Base-by-base conservation (phyloP, 208 protist species). In the Leishmania guyanensis region DNA sequence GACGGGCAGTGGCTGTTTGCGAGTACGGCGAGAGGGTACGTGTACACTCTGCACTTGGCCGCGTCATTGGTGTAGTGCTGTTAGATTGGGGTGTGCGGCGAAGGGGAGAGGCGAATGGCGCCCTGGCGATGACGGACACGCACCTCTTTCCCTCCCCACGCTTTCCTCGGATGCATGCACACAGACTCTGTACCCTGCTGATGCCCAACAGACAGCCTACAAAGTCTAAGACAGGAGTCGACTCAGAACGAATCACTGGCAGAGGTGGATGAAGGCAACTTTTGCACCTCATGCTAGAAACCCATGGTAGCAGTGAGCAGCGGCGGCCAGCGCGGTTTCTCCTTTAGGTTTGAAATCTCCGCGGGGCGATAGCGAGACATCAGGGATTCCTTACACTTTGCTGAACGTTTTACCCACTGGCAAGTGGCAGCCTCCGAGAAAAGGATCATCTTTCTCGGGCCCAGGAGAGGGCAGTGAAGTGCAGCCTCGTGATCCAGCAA, bases 1-100 rank as follows among this genome's bases (percentile, higher is more conserved):
- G 89, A 92, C 74, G 93, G 93, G 1, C 77, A 73, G 12, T 93
- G 91, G 91, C 81, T 96, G 0, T 91, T 93, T 26, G 90, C 84
- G 36, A 90, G 88, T 56, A 90, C 77, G 36, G 84, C 89, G 16
- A 74, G 62, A 39, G 90, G 92, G 2, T 79, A 89, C 51, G 86
- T 94, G 50, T 88, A 92, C 62, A 65, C 92, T 22, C n/a, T 96
- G 71, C 84, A 84, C 39, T 58, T 96, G 36, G 78, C 74, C 26
- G n/a, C 62, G 4, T 62, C 75, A 3, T 48, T 83, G 51, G 72
- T 43, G 51, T 76, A 62, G 51, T 54, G 29, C 16, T 48, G 29
- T 26, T 39, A 26, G 50, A 10, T 1, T 76, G 53, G 46, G 22
- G 43, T 33, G 48, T 16, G 26, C 29, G n/a, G 20, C 33, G 29